Percentiles rank a stretch among this genome's conserved stretches.
These are phyloP conservation scores for Yarrowia sp. DNA, from an alignment of 805 yeast genomes.

Conservation along the genomic window DNA sequence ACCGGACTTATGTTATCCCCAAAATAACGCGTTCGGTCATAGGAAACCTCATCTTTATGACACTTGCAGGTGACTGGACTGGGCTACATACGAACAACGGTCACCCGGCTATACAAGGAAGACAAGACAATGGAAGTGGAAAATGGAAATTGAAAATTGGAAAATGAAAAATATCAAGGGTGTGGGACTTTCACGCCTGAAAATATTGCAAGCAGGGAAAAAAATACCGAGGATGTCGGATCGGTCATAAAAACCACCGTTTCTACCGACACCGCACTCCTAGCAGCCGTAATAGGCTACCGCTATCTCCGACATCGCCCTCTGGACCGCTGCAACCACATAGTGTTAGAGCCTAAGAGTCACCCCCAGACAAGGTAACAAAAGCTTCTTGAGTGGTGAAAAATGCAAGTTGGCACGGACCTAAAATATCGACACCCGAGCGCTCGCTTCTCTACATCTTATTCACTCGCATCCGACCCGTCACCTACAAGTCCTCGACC, in stretches of 20 bases:
- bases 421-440: slow-evolving; percentile 36
- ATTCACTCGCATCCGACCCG: slow-evolving; percentile 4
- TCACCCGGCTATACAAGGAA: slow-evolving; percentile 28
- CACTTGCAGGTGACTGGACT: neutral
- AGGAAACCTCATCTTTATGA: too few relatives aligned
- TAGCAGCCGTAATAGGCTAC: neutral
- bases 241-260: neutral
- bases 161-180: too few relatives aligned
- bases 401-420: slow-evolving; percentile 33
- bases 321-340: neutral
- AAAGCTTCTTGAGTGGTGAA: slow-evolving; percentile 25
- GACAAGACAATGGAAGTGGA: neutral
- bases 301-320: slow-evolving; percentile 34
- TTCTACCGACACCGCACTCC: neutral
- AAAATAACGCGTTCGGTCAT: slow-evolving; percentile 1
- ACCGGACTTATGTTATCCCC: too few relatives aligned
- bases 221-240: too few relatives aligned
- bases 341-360: slow-evolving; percentile 21
- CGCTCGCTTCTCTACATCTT: slow-evolving; percentile 2
- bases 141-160: too few relatives aligned
- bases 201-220: too few relatives aligned
- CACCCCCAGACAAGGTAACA: slow-evolving; percentile 28
- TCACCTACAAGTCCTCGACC: neutral
- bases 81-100: slow-evolving; percentile 21
- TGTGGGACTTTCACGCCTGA: too few relatives aligned